Percentiles rank a stretch among this genome's conserved stretches.
Conservation (phyloP, 1,139 yeast genomes). For the Nakaseomyces uthaithaninus region DNA sequence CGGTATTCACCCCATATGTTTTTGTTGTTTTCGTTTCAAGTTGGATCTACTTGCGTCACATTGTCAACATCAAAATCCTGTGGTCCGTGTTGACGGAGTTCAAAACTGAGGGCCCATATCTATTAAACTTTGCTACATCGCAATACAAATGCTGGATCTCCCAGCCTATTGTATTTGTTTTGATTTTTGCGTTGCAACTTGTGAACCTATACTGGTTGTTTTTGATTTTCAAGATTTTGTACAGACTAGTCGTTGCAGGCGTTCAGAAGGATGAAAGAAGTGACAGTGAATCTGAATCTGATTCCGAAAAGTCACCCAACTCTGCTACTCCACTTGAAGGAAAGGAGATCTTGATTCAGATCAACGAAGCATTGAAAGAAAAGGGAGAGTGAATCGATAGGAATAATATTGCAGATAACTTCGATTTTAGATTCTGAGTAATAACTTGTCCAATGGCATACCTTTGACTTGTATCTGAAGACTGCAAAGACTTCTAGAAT, state of each 20-base stretch:
- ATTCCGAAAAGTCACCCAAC: constrained; percentile 5
- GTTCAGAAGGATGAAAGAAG: constrained; percentile 78
- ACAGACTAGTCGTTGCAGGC: constrained; percentile 48
- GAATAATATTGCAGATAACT: background rate
- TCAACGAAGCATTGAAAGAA: constrained; percentile 10
- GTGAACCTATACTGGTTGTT: constrained; percentile 85
- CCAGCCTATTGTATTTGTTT: constrained; percentile 74
- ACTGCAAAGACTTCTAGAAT: too few relatives aligned
- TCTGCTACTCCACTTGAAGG: background rate
- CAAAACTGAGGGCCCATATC: constrained; percentile 71
- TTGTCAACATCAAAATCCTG: constrained; percentile 65
- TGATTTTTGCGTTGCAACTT: constrained; percentile 72
- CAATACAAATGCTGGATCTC: constrained; percentile 96
- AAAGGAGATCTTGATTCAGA: background rate
- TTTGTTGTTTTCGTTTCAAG: constrained; percentile 57
- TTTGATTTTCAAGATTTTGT: constrained; percentile 69
- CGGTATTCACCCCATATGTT: constrained; percentile 53
- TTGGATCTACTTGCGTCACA: constrained; percentile 90
- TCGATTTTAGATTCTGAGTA: background rate
- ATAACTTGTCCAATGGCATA: too few relatives aligned
- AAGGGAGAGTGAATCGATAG: constrained; percentile 5
- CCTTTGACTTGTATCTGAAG: too few relatives aligned
- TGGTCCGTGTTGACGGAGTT: constrained; percentile 88
- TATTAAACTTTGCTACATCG: constrained; percentile 79
- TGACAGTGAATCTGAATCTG: constrained; percentile 58